Evolutionary conservation across 106 monocot species (phyloP), one percentile per base, ranked within the genome.

Genomic region (Dioscorea zingiberensis): DNA sequence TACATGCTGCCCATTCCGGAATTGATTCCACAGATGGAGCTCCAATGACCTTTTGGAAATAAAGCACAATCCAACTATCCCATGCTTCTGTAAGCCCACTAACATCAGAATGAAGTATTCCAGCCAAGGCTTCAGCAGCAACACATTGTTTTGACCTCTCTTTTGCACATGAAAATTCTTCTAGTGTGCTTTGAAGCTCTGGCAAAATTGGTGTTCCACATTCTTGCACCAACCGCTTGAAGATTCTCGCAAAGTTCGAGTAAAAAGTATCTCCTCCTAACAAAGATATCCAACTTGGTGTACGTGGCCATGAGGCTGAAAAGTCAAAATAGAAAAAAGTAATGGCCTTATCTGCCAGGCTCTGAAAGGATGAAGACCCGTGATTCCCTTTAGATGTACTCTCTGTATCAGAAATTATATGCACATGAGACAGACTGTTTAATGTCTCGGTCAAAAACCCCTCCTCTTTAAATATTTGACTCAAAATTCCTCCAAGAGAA

Each of bases 321-420:
- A 98, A 98, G 60, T 98, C 98, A 78, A 93, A 98, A 70, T 93
- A 93, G 82, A 98, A 98, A 58, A 77, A 87, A 12, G 89, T 98
- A 48, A 98, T 93, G 28, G 86, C 84, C 71, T 82, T 87, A 73
- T 98, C 98, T 61, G 86, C 59, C 26, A 67, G 60, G 62, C 84
- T 89, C 72, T 98, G 98, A 61, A 98, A 73, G 32, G 87, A 89
- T 67, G 85, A 81, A 53, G 64, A 51, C 51, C 73, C 88, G 27
- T 82, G 69, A 73, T 64, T 75, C 25, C 76, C 84, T 81, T 80
- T 92, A 17, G 81, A 80, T 48, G 79, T 70, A 59, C 77, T 68
- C 44, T 98, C 98, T 70, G 30, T 81, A 60, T 98, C 97, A 73
- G 81, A 51, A 66, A 84, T 81, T 49, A 98, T 78, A 80, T 98